phyloP scores from a whole-genome alignment of 768 basidiomycete genomes.

The Lyophyllum atratum region DNA sequence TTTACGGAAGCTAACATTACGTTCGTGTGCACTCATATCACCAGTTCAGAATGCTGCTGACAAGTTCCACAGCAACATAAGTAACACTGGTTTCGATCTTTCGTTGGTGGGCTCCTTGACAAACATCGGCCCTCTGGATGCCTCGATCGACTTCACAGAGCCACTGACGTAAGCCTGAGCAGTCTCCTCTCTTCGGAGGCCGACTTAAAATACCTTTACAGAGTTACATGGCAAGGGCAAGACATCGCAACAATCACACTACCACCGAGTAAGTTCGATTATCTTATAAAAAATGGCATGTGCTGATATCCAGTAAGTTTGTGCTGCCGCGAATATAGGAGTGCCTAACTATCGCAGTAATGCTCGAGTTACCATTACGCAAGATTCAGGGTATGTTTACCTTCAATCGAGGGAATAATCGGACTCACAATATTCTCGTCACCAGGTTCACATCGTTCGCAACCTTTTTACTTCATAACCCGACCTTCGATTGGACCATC shows the following conservation, averaged over 20 bases:
- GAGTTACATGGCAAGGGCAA: conserved; percentile 63
- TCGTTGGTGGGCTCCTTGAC: conserved; percentile 60
- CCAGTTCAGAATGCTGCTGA: background rate
- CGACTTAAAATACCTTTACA: conserved; percentile 21
- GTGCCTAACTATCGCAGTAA: conserved; percentile 61
- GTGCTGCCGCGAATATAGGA: conserved; percentile 66
- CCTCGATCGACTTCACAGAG: conserved; percentile 63
- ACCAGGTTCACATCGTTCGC: conserved; percentile 66
- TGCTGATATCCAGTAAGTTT: conserved; percentile 41
- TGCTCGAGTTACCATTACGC: conserved; percentile 57
- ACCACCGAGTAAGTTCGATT: conserved; percentile 46
- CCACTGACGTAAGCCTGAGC: conserved; percentile 50
- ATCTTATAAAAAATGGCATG: background rate
- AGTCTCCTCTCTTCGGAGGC: background rate
- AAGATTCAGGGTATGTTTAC: conserved; percentile 44
- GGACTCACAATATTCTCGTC: background rate
- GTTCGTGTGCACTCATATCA: conserved; percentile 28
- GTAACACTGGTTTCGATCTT: conserved; percentile 65
- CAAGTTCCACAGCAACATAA: conserved; percentile 41
- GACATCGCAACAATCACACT: conserved; percentile 65
- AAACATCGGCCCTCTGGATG: conserved; percentile 69
- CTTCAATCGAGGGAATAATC: background rate
- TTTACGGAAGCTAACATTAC: conserved; percentile 64
- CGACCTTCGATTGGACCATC: conserved; percentile 69
- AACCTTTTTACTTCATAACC: conserved; percentile 63